These are phyloP conservation scores for Phytophthora multivora DNA, from an alignment of 352 stramenopile species.

Conservation along the genomic window DNA sequence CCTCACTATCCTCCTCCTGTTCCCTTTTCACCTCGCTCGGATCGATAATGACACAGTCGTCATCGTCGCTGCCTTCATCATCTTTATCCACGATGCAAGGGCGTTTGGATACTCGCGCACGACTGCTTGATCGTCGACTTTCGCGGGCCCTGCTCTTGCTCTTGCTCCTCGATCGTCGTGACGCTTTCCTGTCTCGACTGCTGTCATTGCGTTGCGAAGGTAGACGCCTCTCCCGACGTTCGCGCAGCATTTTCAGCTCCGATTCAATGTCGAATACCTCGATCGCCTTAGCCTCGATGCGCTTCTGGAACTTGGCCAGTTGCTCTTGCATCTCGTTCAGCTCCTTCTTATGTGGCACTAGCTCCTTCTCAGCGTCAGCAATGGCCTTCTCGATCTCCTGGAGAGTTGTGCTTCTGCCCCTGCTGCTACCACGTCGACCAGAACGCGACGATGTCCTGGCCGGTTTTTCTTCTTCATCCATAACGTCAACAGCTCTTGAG, in stretches of 20 bases:
- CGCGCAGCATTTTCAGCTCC: constrained; percentile 59
- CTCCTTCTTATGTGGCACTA: constrained; percentile 52
- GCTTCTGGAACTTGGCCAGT: constrained; percentile 39
- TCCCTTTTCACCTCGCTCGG: constrained; percentile 48
- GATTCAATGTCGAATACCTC: constrained; percentile 74
- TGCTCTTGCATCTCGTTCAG: constrained; percentile 46
- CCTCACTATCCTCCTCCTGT: constrained; percentile 10
- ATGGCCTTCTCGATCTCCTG: constrained; percentile 62
- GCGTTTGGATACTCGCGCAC: constrained; percentile 46
- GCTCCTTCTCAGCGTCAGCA: constrained; percentile 44
- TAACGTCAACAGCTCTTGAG: constrained; percentile 6
- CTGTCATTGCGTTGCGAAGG: constrained; percentile 19
- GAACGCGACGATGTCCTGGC: constrained; percentile 5
- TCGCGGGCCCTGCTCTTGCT: constrained; percentile 28
- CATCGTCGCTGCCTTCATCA: constrained; percentile 56
- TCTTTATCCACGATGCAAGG: constrained; percentile 74
- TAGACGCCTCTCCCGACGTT: constrained; percentile 48
- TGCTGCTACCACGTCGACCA: constrained; percentile 29
- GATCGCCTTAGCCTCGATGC: constrained; percentile 58
- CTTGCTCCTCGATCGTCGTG: constrained; percentile 27
- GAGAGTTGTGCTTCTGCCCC: constrained; percentile 16
- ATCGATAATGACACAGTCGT: constrained; percentile 62
- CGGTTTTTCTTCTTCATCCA: constrained; percentile 24
- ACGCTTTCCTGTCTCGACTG: constrained; percentile 10
- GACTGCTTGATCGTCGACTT: constrained; percentile 40